A percentile compares a stretch with the other conserved stretches of the same genome.
Evolutionary conservation across 192 early-diverging fungal genomes (phyloP).

Genomic region (Podochytrium sp.): DNA sequence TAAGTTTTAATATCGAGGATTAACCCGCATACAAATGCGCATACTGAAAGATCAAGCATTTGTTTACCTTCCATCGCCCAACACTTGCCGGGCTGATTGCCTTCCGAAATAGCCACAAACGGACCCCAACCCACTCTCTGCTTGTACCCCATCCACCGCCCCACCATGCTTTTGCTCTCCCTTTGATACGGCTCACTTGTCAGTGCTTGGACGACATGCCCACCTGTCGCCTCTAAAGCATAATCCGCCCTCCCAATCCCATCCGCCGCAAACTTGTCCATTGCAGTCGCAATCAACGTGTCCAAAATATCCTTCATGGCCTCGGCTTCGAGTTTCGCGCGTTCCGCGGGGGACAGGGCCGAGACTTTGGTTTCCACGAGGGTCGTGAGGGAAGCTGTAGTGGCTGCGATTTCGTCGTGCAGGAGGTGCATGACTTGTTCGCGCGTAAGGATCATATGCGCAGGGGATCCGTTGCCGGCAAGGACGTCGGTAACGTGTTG

Average conservation of each 20-base stretch:
- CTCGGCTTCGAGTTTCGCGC: slow-evolving; percentile 9
- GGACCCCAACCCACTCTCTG: slow-evolving; percentile 8
- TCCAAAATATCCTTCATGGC: slow-evolving; percentile 23
- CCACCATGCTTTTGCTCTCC: background rate
- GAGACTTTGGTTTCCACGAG: background rate
- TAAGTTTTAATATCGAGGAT: background rate
- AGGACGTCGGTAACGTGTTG: slow-evolving; percentile 13
- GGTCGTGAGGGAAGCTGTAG: background rate
- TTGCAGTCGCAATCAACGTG: slow-evolving; percentile 12
- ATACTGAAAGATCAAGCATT: slow-evolving; percentile 22
- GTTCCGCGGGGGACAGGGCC: background rate
- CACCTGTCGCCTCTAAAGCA: slow-evolving; percentile 19
- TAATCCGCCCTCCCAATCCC: slow-evolving; percentile 29
- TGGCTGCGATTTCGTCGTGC: background rate
- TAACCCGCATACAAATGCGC: background rate
- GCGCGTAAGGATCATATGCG: slow-evolving; percentile 19
- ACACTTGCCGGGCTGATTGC: slow-evolving; percentile 23
- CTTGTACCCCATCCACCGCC: background rate
- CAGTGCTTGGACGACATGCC: background rate
- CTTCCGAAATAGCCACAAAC: slow-evolving; percentile 19
- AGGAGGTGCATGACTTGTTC: slow-evolving; percentile 7
- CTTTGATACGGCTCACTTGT: slow-evolving; percentile 14
- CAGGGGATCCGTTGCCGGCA: background rate
- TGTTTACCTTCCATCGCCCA: slow-evolving; percentile 42
- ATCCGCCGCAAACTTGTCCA: slow-evolving; percentile 27